Base-by-base conservation (phyloP, 2,329 filamentous ascomycete species). In the Aureobasidium sp. region DNA sequence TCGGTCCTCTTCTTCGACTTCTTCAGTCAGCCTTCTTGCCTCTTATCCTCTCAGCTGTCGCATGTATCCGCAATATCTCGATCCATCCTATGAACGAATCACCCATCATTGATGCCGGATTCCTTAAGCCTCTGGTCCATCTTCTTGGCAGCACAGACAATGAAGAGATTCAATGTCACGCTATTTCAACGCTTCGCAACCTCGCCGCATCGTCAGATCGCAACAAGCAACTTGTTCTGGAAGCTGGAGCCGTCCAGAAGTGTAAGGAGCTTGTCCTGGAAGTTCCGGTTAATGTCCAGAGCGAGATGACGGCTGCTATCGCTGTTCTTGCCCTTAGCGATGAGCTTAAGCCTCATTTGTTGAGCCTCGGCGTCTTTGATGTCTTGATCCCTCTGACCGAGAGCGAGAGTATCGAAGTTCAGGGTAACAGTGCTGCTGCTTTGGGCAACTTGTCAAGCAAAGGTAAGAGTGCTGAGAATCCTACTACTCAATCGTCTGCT, bases 291-390 rank as follows among this genome's bases (percentile, higher is more conserved):
- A 93, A 90, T 43, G 94, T 99, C 2, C 94, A 99, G 74, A 97
- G 92, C 1, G 94, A 99, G 75, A 99, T 99, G 94, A 99, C 94
- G 5, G 94, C 94, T n/a, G 94, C 94, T 1, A 97, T 99, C 75
- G 94, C 94, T 41, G 94, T 99, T 15, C 82, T 99, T 66, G 94
- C 94, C 20, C 79, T 99, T 57, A 97, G 93, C 69, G 94, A 99
- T 70, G 94, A 99, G 66, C 83, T 99, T 63, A 99, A 99, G 77
- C 86, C 89, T 5, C 90, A 96, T 71, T 82, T 99, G 13, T 79
- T 99, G 61, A 92, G 90, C 65, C 82, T 97, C 2, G 94, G 93
- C 26, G 93, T 99, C 1, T 97, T 97, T 71, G 94, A 97, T 71
- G 92, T 97, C 13, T 78, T 99, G 63, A 97, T 99, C 63, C 94